Percentiles rank a stretch among this genome's conserved stretches.
Evolutionary conservation across 2,329 filamentous ascomycete species (phyloP).

Genomic region (Incumbomyces delicatus): DNA sequence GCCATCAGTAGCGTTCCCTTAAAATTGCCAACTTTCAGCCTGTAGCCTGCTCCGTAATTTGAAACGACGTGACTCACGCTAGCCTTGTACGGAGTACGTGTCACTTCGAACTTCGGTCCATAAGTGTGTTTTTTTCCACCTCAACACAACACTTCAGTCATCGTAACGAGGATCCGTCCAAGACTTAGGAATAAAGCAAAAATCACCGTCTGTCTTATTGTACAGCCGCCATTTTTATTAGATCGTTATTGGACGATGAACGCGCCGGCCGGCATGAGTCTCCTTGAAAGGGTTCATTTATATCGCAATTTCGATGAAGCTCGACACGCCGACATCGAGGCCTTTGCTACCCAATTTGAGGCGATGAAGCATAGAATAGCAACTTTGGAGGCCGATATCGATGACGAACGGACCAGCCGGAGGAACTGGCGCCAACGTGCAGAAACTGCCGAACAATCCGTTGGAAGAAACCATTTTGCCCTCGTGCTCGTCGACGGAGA

Average conservation of each 20-base stretch:
- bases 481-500: constrained; percentile 55
- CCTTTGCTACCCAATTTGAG: constrained; percentile 8
- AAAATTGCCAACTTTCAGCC: too few species aligned
- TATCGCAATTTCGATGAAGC: constrained; percentile 13
- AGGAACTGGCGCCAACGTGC: constrained; percentile 13
- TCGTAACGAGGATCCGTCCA: too few species aligned
- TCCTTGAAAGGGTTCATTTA: constrained; percentile 1
- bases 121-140: too few species aligned
- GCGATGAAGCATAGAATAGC: constrained; percentile 8
- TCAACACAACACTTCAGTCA: too few species aligned
- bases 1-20: too few species aligned
- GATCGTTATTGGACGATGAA: background rate
- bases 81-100: too few species aligned
- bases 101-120: too few species aligned
- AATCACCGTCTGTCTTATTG: too few species aligned
- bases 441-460: constrained; percentile 11
- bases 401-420: constrained; percentile 14
- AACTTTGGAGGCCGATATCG: constrained; percentile 25
- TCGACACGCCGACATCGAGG: constrained; percentile 12
- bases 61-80: too few species aligned
- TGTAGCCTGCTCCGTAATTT: too few species aligned
- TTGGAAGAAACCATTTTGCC: constrained; percentile 46
- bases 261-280: background rate
- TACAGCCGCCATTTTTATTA: too few species aligned
- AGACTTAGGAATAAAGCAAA: too few species aligned